These are phyloP conservation scores for Trypanosoma cruzi DNA, from an alignment of 208 protist genomes.

Conservation along the genomic window DNA sequence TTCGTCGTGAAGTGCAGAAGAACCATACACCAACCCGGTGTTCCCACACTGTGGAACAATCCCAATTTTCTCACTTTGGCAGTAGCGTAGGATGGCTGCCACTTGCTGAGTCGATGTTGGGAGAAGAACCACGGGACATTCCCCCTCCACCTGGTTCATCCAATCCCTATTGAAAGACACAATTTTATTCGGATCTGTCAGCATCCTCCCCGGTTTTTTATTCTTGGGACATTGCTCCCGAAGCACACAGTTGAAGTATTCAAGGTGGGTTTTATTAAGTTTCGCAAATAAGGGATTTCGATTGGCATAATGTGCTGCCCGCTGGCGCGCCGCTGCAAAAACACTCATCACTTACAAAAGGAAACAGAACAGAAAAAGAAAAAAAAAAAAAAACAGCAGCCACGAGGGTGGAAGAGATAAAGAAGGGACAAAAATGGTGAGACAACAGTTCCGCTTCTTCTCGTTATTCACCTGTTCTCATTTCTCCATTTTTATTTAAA, in stretches of 20 bases:
- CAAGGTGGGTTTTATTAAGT: constrained; percentile 43
- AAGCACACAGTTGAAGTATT: constrained; percentile 55
- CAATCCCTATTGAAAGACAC: constrained; percentile 71
- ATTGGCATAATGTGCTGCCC: constrained; percentile 63
- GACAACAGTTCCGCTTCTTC: background rate
- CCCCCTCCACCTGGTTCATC: constrained; percentile 64
- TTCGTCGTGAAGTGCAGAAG: constrained; percentile 90
- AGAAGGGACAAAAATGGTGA: too few species aligned
- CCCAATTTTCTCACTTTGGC: constrained; percentile 89
- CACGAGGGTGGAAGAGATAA: too few species aligned
- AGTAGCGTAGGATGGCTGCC: constrained; percentile 89
- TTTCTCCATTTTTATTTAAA: background rate
- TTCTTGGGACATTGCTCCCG: constrained; percentile 42
- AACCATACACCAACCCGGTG: constrained; percentile 96
- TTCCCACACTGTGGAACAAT: constrained; percentile 97
- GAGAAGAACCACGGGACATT: constrained; percentile 51
- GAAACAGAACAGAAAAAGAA: constrained; percentile 20
- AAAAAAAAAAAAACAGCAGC: constrained; percentile 18
- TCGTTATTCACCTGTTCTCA: background rate
- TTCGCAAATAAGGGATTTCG: constrained; percentile 56
- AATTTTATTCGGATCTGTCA: constrained; percentile 44
- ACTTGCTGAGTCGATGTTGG: constrained; percentile 63
- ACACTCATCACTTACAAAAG: background rate
- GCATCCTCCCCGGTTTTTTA: constrained; percentile 49
- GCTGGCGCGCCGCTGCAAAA: constrained; percentile 42